These are phyloP conservation scores for Clavaria fumosa DNA, from an alignment of 768 basidiomycete species.

Conservation along the genomic window DNA sequence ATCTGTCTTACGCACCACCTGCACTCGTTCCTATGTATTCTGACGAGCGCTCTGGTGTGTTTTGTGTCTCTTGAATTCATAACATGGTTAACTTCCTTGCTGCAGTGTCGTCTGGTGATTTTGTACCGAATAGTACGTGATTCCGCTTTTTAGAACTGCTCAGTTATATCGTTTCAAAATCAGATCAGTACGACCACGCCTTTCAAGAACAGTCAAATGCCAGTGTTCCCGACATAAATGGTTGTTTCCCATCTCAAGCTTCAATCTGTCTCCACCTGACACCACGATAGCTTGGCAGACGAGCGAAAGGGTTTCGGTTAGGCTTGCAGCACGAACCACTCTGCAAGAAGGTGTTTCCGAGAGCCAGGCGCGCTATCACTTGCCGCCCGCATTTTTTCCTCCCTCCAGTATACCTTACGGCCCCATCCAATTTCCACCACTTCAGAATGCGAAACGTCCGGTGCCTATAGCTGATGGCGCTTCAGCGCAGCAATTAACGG, in stretches of 20 bases:
- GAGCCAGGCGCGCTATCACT: conserved; percentile 14
- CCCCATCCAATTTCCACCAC: neutral
- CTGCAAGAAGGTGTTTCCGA: conserved; percentile 15
- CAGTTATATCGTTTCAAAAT: conserved; percentile 13
- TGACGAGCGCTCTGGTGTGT: conserved; percentile 27
- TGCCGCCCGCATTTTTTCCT: conserved; percentile 12
- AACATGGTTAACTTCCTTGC: conserved; percentile 17
- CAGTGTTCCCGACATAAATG: conserved; percentile 5
- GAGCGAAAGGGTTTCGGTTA: conserved; percentile 40
- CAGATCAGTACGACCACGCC: conserved; percentile 18
- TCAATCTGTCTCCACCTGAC: too few species aligned
- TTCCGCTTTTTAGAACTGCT: conserved; percentile 6
- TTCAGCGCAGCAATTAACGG: too few species aligned
- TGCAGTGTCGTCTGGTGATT: conserved; percentile 30
- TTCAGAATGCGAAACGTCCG: conserved; percentile 17
- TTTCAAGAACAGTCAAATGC: conserved; percentile 18
- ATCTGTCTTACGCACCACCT: conserved; percentile 28
- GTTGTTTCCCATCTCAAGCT: neutral
- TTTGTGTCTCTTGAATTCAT: conserved; percentile 6
- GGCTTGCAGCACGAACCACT: conserved; percentile 37
- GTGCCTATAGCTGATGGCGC: conserved; percentile 24
- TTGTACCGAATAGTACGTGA: conserved; percentile 23
- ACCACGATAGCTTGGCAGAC: conserved; percentile 37
- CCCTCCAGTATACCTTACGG: conserved; percentile 1
- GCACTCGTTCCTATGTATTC: conserved; percentile 34